Percentiles rank a stretch among this genome's conserved stretches.
Evolutionary conservation across 768 basidiomycete species (phyloP).

Genomic region (Suillus cothurnatus): DNA sequence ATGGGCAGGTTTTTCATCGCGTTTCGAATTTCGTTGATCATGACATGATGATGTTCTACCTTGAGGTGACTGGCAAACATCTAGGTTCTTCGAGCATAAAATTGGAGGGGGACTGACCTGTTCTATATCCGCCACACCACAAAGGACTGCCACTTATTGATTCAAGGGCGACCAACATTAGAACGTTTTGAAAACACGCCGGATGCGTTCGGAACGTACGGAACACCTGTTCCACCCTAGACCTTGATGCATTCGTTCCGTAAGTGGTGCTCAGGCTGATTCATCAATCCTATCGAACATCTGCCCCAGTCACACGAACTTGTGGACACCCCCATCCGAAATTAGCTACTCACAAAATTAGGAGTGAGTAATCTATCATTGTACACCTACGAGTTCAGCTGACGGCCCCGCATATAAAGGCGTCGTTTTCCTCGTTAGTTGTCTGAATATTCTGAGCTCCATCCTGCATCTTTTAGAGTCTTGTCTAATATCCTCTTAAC

Average conservation of each 20-base stretch:
- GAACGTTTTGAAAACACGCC: not conserved
- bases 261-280: not conserved
- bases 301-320: not conserved
- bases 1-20: not conserved
- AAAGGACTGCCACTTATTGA: not conserved
- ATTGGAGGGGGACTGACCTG: not conserved
- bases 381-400: not conserved
- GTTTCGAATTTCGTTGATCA: not conserved
- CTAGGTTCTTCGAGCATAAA: not conserved
- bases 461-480: not conserved
- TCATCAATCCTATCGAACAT: not conserved
- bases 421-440: not conserved
- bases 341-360: not conserved
- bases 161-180: not conserved
- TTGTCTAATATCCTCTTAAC: not conserved
- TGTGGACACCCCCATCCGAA: not conserved
- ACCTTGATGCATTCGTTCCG: not conserved
- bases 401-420: not conserved
- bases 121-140: not conserved
- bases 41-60: not conserved
- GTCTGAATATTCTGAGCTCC: not conserved
- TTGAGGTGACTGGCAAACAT: not conserved
- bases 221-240: not conserved
- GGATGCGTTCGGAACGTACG: not conserved
- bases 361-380: not conserved